Conservation (phyloP, 495 filamentous ascomycete species). For the Polyplosphaeria fusca region DNA sequence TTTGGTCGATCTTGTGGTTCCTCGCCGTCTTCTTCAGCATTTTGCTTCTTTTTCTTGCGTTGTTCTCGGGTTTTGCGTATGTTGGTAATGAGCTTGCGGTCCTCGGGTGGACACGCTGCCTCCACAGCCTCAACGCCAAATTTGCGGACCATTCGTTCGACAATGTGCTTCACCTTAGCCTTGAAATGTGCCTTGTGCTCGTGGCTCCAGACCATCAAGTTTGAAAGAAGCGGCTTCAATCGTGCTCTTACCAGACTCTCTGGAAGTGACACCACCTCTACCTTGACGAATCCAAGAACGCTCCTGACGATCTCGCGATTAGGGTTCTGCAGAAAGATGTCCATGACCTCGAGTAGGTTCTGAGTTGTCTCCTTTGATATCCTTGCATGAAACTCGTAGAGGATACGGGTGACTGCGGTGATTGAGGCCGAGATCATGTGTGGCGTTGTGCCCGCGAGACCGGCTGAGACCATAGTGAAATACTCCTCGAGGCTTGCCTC, state of each 20-base stretch:
- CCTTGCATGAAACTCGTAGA: conserved; percentile 75
- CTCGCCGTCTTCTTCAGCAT: conserved; percentile 33
- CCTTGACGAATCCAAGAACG: conserved; percentile 93
- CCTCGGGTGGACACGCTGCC: conserved; percentile 71
- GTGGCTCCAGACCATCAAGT: conserved; percentile 91
- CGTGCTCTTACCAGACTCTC: conserved; percentile 69
- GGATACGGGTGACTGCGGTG: conserved; percentile 82
- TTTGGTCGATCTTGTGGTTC: conserved; percentile 38
- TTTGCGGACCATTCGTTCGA: conserved; percentile 86
- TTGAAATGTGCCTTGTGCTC: conserved; percentile 96
- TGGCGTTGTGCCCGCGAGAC: conserved; percentile 82
- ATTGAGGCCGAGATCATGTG: conserved; percentile 96
- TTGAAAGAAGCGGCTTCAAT: conserved; percentile 72
- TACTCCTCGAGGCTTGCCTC: conserved; percentile 85
- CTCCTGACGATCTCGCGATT: conserved; percentile 94
- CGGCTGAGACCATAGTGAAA: conserved; percentile 96
- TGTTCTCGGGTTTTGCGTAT: conserved; percentile 91
- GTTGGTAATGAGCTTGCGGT: conserved; percentile 84
- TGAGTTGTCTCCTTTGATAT: conserved; percentile 58
- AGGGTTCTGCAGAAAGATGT: conserved; percentile 88
- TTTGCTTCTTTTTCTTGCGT: conserved; percentile 76
- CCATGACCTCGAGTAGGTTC: conserved; percentile 87
- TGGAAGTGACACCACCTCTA: conserved; percentile 81
- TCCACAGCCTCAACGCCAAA: conserved; percentile 81
- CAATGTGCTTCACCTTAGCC: conserved; percentile 93